These are phyloP conservation scores for Hymenoscyphus linearis DNA, from an alignment of 2,329 filamentous ascomycete species.

Conservation along the genomic window DNA sequence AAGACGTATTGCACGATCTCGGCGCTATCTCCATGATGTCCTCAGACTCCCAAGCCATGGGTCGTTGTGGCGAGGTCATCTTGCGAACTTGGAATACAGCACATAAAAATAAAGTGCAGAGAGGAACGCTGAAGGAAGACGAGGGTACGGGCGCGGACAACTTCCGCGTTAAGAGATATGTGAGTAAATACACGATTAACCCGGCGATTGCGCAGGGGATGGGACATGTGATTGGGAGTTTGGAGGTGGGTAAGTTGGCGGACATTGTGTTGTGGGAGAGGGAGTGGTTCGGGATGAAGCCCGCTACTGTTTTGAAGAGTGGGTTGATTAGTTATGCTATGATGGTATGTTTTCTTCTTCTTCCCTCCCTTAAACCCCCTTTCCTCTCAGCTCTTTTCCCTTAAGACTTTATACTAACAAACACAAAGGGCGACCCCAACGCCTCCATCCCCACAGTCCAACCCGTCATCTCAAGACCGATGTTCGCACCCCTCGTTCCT, in stretches of 20 bases:
- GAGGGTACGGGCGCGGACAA: conserved; percentile 78
- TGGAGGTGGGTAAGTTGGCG: conserved; percentile 85
- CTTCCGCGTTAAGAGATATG: conserved; percentile 84
- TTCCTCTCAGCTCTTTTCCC: neutral
- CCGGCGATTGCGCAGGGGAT: conserved; percentile 89
- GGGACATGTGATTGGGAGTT: conserved; percentile 75
- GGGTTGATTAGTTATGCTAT: conserved; percentile 77
- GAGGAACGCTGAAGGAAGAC: conserved; percentile 72
- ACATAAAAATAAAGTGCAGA: conserved; percentile 90
- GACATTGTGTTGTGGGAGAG: conserved; percentile 87
- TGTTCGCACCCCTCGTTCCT: conserved; percentile 76
- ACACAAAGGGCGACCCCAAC: conserved; percentile 67
- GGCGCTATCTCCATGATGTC: conserved; percentile 98
- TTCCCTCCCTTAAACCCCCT: neutral
- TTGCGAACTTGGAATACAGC: conserved; percentile 94
- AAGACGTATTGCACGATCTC: conserved; percentile 91
- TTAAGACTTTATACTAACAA: neutral
- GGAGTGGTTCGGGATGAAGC: conserved; percentile 82
- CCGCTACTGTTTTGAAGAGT: conserved; percentile 74
- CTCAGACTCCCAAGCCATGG: conserved; percentile 94
- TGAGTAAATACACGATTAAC: conserved; percentile 96
- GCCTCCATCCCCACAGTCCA: conserved; percentile 84
- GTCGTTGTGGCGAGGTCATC: conserved; percentile 89
- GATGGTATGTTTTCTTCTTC: conserved; percentile 56
- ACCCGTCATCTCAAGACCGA: conserved; percentile 75